Base-by-base conservation (phyloP, 1,284 basidiomycete species). In the Heterobasidion occidentale region DNA sequence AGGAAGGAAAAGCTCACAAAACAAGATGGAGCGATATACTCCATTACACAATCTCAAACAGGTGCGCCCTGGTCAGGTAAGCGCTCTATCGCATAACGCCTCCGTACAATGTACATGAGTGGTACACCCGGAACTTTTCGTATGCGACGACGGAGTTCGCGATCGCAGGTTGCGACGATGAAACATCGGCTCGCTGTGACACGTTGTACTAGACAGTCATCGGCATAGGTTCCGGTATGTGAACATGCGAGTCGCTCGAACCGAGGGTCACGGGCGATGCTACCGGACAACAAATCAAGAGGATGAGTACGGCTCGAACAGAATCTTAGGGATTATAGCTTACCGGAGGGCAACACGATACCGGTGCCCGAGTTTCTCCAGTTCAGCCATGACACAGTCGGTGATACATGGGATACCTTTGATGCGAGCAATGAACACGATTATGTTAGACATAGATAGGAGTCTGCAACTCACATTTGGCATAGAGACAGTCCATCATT, bases 401-500 rank as follows among this genome's bases (percentile, higher is more conserved):
- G 97, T 98, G 34, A 99, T 92, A 65, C 95, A 98, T 0, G 97
- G 97, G 64, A 98, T 98, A 69, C 93, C 95, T 96, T 67, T 7
- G 12, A 8, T 42, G 7, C n/a, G 11, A 42, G n/a, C 38, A 42
- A 51, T 9, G 20, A 12, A 4, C 15, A 51, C 42, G 35, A 9
- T 48, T 63, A 53, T 61, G 58, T 33, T 34, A 38, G 17, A 53
- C 9, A 14, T 27, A 45, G 56, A 48, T 52, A 53, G 53, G 46
- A 34, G 12, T 45, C 52, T 34, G 51, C 12, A 17, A 75, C 90
- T 61, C 65, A 96, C 95, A 96, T 76, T 99, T 98, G n/a, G 97
- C 97, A 72, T 93, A 98, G 12, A 99, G 76, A 65, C 95, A 98
- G 70, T 99, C 97, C 95, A 99, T 98, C 97, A 99, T 98, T 14